Conservation (phyloP, 2,329 filamentous ascomycete species). For the Fusarium sp. region DNA sequence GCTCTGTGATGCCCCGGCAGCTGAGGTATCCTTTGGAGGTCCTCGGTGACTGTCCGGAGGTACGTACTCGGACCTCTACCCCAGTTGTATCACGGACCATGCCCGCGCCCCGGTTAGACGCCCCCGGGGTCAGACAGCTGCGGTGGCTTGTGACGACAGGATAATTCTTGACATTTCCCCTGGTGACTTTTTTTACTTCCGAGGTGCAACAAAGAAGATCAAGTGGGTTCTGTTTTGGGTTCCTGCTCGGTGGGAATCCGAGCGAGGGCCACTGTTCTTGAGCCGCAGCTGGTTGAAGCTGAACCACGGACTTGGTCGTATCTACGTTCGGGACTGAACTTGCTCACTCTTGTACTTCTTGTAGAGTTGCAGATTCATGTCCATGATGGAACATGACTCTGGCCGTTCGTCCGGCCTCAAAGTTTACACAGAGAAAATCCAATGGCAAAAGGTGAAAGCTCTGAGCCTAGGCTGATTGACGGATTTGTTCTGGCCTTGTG, state of each 20-base stretch:
- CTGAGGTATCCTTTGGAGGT: conserved; percentile 22
- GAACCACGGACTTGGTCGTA: neutral
- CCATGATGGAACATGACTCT: neutral
- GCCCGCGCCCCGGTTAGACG: conserved; percentile 21
- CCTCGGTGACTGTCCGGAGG: conserved; percentile 49
- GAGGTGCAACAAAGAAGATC: conserved; percentile 36
- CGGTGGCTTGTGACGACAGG: conserved; percentile 38
- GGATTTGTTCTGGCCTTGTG: conserved; percentile 13
- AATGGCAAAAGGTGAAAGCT: conserved; percentile 4
- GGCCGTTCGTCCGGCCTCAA: neutral
- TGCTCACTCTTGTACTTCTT: neutral
- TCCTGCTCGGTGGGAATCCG: conserved; percentile 42
- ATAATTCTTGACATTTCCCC: conserved; percentile 20
- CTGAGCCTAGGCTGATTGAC: conserved; percentile 3
- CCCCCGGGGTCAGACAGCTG: conserved; percentile 1
- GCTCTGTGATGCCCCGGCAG: neutral
- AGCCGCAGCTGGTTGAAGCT: conserved; percentile 3
- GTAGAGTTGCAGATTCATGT: neutral
- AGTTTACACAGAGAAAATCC: neutral
- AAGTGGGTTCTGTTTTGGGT: conserved; percentile 2
- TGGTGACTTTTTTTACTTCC: conserved; percentile 22
- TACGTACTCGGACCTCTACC: conserved; percentile 37
- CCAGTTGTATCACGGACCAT: conserved; percentile 28
- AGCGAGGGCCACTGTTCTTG: conserved; percentile 18
- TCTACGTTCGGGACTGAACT: neutral